Percentiles rank a stretch among this genome's conserved stretches.
phyloP scores from a whole-genome alignment of 257 asterid genomes.

The Coffea eugenioides region DNA sequence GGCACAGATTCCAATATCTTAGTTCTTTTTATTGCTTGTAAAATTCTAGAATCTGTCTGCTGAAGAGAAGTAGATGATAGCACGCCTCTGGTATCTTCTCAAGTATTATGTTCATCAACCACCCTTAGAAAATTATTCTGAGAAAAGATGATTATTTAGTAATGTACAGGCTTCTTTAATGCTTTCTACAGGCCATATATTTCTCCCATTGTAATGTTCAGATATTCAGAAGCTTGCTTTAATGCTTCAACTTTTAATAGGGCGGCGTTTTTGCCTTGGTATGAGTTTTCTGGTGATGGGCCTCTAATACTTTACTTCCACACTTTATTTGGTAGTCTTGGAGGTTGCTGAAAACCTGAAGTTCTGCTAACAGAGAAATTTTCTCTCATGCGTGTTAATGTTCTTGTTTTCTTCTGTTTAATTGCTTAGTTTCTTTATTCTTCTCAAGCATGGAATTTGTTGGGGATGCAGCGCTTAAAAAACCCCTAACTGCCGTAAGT shows the following conservation, averaged over 20 bases:
- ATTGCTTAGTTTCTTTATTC: too few species aligned
- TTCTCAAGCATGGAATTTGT: neutral
- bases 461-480: too few species aligned
- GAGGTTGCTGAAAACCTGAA: neutral
- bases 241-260: neutral
- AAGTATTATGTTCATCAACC: neutral
- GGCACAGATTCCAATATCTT: neutral
- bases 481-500: neutral
- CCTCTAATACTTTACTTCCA: neutral
- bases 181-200: neutral
- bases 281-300: neutral
- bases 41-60: neutral
- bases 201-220: neutral
- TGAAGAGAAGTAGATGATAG: neutral
- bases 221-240: neutral
- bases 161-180: neutral
- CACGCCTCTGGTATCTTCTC: neutral
- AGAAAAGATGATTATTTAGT: neutral
- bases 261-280: neutral
- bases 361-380: too few species aligned
- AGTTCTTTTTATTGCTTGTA: neutral
- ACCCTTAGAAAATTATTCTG: neutral
- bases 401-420: neutral
- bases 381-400: neutral
- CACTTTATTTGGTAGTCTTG: neutral